Percentiles rank a stretch among this genome's conserved stretches.
Conservation (phyloP, 345 rosid genomes). For the Passiflora organensis region DNA sequence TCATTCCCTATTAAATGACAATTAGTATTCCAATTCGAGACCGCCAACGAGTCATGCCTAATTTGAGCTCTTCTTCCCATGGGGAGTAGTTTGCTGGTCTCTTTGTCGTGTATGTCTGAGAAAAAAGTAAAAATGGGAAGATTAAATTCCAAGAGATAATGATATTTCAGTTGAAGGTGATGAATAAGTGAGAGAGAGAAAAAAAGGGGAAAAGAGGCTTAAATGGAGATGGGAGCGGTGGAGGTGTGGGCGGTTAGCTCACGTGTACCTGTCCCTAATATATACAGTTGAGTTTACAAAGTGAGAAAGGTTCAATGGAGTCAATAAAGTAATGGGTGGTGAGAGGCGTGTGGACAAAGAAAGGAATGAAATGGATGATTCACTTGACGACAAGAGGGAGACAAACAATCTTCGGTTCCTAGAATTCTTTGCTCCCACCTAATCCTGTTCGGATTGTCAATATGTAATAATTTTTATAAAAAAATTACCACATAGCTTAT, state of each 20-base stretch:
- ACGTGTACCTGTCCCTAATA: conserved; percentile 61
- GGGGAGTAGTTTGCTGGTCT: conserved; percentile 13
- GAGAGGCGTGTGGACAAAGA: conserved; percentile 55
- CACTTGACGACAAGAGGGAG: not conserved
- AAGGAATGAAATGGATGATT: conserved; percentile 36
- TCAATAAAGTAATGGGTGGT: conserved; percentile 18
- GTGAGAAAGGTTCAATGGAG: not conserved
- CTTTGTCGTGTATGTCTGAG: not conserved
- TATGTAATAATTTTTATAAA: too few species aligned
- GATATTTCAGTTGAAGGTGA: conserved; percentile 37
- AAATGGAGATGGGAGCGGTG: conserved; percentile 39
- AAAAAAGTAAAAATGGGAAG: not conserved
- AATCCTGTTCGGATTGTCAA: too few species aligned
- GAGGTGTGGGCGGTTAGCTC: conserved; percentile 73
- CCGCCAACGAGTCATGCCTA: not conserved
- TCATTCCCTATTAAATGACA: too few species aligned
- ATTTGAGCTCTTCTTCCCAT: too few species aligned
- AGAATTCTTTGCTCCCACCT: too few species aligned
- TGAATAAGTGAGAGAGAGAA: conserved; percentile 42
- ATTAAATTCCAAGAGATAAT: conserved; percentile 1
- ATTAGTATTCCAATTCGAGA: too few species aligned
- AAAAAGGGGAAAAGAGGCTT: conserved; percentile 8
- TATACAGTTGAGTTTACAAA: conserved; percentile 29
- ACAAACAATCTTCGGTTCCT: too few species aligned
- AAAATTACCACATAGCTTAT: conserved; percentile 2